Evolutionary conservation across 176 grass and related monocot species (phyloP), one percentile per base, ranked within the genome.

Genomic region (Dendrocalamus sinicus): DNA sequence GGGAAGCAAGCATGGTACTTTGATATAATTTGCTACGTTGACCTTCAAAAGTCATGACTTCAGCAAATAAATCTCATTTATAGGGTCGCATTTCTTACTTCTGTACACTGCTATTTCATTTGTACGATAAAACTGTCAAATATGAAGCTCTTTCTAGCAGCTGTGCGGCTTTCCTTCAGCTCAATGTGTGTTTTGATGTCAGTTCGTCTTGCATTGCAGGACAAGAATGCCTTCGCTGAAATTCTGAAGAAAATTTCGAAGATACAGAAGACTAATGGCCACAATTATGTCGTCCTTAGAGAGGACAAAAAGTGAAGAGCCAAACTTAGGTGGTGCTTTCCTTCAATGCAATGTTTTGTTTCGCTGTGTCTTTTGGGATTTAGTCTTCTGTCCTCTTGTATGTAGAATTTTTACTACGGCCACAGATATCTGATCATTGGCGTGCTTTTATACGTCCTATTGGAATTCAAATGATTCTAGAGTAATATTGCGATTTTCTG

Each of bases 201-300:
- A 32, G 30, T 55, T 61, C 13, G 72, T 81, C 20, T 5, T 30
- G 32, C 68, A 26, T 82, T 77, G 9, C 86, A 95, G 93, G 93
- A 95, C 81, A 95, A 95, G 86, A 79, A 69, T 19, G 90, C 86
- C 41, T 95, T 95, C 60, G 93, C 90, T 35, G 93, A 95, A 52
- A 92, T 95, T 79, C 76, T 95, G 70, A 88, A 88, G 83, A 92
- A 88, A 67, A 95, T 95, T 44, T 95, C 93, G 0, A 95, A 92
- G 80, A 95, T 95, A 84, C 93, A 95, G 83, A 95, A 95, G 86
- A 90, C 80, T 3, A 95, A 95, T 60, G 93, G 92, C 37, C 92
- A 92, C 45, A 94, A 85, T 45, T 94, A 92, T 20, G 85, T 94
- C 19, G 90, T 94, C 60, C 87, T 94, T 17, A 85, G 90, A 86